phyloP scores from a whole-genome alignment of 1,284 basidiomycete genomes.

The Rhizoctonia solani region DNA sequence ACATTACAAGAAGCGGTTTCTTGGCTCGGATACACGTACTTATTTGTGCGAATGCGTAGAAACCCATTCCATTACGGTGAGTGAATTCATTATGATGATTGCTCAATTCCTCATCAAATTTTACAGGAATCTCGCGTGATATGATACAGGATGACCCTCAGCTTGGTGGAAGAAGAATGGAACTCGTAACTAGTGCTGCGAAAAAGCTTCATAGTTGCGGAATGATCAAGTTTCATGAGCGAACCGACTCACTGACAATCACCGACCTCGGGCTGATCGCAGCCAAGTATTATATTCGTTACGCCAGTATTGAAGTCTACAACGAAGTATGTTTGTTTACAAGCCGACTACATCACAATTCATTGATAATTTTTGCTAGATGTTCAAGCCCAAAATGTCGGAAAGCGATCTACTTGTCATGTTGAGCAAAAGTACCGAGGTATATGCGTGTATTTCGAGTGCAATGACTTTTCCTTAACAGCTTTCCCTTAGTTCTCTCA shows the following conservation, averaged over 20 bases:
- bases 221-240: conserved; percentile 83
- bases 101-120: too few species aligned
- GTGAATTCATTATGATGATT: too few species aligned
- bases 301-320: conserved; percentile 88
- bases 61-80: conserved; percentile 90
- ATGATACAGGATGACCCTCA: conserved; percentile 76
- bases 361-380: background rate
- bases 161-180: conserved; percentile 73
- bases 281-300: conserved; percentile 93
- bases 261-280: conserved; percentile 94
- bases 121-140: conserved; percentile 75
- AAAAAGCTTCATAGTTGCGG: conserved; percentile 69
- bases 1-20: conserved; percentile 86
- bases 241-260: conserved; percentile 66
- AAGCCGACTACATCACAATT: too few species aligned
- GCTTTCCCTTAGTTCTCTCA: conserved; percentile 76
- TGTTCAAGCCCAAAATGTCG: conserved; percentile 84
- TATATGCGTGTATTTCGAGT: conserved; percentile 46
- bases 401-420: conserved; percentile 91
- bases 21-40: conserved; percentile 98
- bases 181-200: conserved; percentile 75
- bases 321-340: conserved; percentile 53
- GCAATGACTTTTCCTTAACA: conserved; percentile 8
- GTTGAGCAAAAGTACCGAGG: conserved; percentile 91
- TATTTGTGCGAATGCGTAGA: conserved; percentile 93